Conservation (phyloP, 768 basidiomycete genomes). For the Paxillus rubicundulus region DNA sequence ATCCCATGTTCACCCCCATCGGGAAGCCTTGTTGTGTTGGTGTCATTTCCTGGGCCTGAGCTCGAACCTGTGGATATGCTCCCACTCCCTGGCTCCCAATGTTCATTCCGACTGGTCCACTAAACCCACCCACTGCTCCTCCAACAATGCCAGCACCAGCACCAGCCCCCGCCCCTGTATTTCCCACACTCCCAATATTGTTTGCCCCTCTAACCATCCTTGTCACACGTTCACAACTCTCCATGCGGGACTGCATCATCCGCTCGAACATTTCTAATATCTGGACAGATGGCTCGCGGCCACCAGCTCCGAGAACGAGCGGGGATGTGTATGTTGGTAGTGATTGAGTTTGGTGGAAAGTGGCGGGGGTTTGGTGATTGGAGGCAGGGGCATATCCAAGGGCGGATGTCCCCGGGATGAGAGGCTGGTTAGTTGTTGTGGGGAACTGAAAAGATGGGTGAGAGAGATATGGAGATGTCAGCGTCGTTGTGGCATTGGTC, state of each 20-base stretch:
- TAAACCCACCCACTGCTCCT: conserved; percentile 29
- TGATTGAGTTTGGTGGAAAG: conserved; percentile 10
- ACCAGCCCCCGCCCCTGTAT: conserved; percentile 6
- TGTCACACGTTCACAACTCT: conserved; percentile 68
- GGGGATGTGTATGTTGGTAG: conserved; percentile 19
- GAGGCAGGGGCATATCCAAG: conserved; percentile 12
- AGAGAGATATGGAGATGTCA: conserved; percentile 32
- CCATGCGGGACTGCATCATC: conserved; percentile 73
- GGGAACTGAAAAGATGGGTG: conserved; percentile 30
- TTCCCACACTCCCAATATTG: conserved; percentile 11
- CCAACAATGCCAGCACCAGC: conserved; percentile 22
- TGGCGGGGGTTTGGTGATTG: conserved; percentile 6
- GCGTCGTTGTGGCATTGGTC: conserved; percentile 28
- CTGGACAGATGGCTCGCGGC: conserved; percentile 43
- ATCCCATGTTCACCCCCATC: conserved; percentile 13
- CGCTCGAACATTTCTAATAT: conserved; percentile 68
- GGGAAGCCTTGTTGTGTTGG: conserved; percentile 22
- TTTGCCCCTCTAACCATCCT: conserved; percentile 46
- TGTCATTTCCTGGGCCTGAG: conserved; percentile 16
- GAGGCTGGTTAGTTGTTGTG: conserved; percentile 9
- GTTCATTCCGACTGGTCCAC: conserved; percentile 26
- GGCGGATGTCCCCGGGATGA: conserved; percentile 8
- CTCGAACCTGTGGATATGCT: conserved; percentile 12
- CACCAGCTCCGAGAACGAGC: conserved; percentile 28
- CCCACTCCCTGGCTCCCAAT: conserved; percentile 20